A percentile compares a stretch with the other conserved stretches of the same genome.
These are phyloP conservation scores for Lipomyces kockii DNA, from an alignment of 805 yeast genomes.

Conservation along the genomic window DNA sequence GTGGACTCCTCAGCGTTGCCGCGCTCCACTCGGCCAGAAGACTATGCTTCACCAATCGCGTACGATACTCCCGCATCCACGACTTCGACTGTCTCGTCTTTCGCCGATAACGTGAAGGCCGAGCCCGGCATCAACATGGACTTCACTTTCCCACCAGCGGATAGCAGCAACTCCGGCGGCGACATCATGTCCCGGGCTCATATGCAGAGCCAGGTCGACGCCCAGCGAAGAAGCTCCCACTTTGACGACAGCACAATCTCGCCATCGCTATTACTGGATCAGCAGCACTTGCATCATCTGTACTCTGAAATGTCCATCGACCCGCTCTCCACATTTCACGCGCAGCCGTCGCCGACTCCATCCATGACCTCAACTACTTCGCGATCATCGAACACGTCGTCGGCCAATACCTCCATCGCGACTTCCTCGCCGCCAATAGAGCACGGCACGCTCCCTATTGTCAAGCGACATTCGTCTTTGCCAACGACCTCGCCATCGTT, in stretches of 20 bases:
- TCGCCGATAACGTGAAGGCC: constrained; percentile 4
- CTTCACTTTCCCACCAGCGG: constrained; percentile 20
- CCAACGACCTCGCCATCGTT: background rate
- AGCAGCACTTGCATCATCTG: background rate
- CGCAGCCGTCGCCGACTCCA: constrained; percentile 31
- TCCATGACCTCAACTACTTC: constrained; percentile 27
- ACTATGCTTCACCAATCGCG: constrained; percentile 21
- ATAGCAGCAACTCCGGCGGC: background rate
- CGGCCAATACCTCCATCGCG: constrained; percentile 2
- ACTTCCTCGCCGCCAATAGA: background rate
- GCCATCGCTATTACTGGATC: background rate
- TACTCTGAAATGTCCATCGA: constrained; percentile 1
- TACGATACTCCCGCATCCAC: constrained; percentile 28
- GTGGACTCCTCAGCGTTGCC: background rate
- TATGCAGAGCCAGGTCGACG: constrained; percentile 20
- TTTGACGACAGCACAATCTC: constrained; percentile 5
- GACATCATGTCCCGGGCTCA: constrained; percentile 24
- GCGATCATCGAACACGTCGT: constrained; percentile 20
- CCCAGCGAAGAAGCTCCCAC: background rate
- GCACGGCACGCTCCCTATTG: background rate
- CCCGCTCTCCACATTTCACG: background rate
- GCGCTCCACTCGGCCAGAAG: constrained; percentile 14
- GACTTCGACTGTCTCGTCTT: constrained; percentile 14
- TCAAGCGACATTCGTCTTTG: constrained; percentile 5
- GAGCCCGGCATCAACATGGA: constrained; percentile 26